Evolutionary conservation across 768 basidiomycete species (phyloP).

Genomic region (Suillus cothurnatus): DNA sequence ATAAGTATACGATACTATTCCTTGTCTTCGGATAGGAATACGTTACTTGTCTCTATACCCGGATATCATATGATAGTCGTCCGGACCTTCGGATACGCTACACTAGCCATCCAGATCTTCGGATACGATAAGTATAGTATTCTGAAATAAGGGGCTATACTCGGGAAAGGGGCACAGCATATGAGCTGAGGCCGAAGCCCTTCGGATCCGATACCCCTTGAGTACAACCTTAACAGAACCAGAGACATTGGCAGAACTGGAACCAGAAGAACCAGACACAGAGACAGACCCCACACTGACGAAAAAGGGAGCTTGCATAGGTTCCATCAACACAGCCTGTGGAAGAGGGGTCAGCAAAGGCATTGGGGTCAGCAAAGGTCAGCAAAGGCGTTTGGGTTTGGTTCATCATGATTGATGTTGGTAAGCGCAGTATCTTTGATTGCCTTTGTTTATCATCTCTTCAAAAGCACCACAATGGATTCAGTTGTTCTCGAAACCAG

Average conservation of each 20-base stretch:
- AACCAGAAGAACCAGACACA: not conserved
- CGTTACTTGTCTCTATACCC: too few relatives aligned
- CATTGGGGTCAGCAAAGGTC: not conserved
- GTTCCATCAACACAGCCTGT: not conserved
- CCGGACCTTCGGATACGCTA: too few relatives aligned
- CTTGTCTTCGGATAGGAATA: too few relatives aligned
- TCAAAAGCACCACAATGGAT: constrained; percentile 21
- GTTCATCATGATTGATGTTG: not conserved
- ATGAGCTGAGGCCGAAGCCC: too few relatives aligned
- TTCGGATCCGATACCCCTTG: too few relatives aligned
- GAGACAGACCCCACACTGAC: not conserved
- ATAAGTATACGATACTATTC: too few relatives aligned
- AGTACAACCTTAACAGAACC: too few relatives aligned
- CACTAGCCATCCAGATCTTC: too few relatives aligned
- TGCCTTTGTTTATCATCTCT: not conserved
- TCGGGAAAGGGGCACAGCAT: too few relatives aligned
- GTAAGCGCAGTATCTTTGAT: not conserved
- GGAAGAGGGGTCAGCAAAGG: not conserved
- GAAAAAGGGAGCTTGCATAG: not conserved
- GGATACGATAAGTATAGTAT: too few relatives aligned
- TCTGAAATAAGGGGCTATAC: too few relatives aligned
- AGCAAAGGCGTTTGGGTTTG: not conserved
- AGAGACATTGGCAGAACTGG: not conserved
- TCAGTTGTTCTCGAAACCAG: constrained; percentile 81
- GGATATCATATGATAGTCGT: too few relatives aligned